Percentiles rank a stretch among this genome's conserved stretches.
phyloP scores from a whole-genome alignment of 345 rosid genomes.

The Jatropha curcas region DNA sequence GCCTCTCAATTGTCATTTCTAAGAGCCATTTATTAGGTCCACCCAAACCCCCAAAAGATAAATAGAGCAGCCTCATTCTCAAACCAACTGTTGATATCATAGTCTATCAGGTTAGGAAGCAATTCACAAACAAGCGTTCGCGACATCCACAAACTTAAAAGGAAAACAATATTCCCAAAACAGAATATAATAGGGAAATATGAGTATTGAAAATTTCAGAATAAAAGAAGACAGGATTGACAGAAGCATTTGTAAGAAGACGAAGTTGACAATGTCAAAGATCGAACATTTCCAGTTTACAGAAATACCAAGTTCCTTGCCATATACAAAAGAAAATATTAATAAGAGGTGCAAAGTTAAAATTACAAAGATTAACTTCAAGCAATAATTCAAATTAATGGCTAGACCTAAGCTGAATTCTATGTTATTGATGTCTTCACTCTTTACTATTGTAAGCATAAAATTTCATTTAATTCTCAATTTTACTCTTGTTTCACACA shows the following conservation, averaged over 20 bases:
- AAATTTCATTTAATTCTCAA: neutral
- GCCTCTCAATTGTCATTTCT: neutral
- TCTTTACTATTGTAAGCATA: neutral
- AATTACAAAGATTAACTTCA: neutral
- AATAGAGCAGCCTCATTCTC: neutral
- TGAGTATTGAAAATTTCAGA: neutral
- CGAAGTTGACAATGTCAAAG: neutral
- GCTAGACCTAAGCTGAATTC: neutral
- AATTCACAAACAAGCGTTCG: no score
- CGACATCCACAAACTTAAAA: no score
- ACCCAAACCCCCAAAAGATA: neutral
- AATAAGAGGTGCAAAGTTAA: neutral
- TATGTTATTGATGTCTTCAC: neutral
- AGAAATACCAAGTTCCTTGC: neutral
- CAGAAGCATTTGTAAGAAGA: neutral
- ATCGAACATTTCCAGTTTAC: neutral
- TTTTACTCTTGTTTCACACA: neutral
- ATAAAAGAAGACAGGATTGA: neutral
- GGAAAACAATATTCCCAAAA: neutral
- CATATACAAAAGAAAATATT: neutral
- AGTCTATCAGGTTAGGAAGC: neutral
- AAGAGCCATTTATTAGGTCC: neutral
- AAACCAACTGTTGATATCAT: neutral
- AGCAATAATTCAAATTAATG: neutral
- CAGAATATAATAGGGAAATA: neutral